These are phyloP conservation scores for Tillandsia fasciculata DNA, from an alignment of 176 grass and related monocot genomes.

Conservation along the genomic window DNA sequence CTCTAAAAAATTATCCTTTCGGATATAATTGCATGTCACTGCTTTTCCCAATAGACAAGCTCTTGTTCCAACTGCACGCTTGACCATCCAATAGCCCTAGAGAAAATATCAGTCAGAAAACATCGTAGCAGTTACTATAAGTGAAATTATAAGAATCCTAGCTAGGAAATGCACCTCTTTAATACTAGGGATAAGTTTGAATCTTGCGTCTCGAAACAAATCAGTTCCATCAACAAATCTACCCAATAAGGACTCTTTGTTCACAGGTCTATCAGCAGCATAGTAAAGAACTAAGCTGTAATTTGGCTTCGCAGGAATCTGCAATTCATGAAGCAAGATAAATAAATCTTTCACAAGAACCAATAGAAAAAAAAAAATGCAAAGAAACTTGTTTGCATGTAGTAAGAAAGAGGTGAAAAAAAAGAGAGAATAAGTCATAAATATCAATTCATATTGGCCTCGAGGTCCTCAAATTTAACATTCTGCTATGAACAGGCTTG, in stretches of 20 bases:
- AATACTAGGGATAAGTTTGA: constrained; percentile 98
- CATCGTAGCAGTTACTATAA: background rate
- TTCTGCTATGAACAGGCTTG: background rate
- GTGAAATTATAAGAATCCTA: constrained; percentile 16
- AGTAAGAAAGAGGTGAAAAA: background rate
- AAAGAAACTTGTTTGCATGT: background rate
- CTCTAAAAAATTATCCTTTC: constrained; percentile 91
- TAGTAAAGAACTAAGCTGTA: constrained; percentile 91
- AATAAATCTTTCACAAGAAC: constrained; percentile 3
- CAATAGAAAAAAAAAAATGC: background rate
- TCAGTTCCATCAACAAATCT: constrained; percentile 87
- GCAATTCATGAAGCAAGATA: constrained; percentile 25
- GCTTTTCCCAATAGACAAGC: constrained; percentile 96
- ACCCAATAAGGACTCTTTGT: constrained; percentile 71
- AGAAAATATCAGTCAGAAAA: background rate
- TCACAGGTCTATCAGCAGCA: constrained; percentile 61
- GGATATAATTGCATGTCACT: constrained; percentile 89
- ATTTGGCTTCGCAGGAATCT: constrained; percentile 94
- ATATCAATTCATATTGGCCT: background rate
- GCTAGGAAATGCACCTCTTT: constrained; percentile 54
- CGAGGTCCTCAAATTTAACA: background rate
- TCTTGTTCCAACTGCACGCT: constrained; percentile 91
- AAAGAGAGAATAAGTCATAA: background rate
- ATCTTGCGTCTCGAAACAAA: constrained; percentile 76
- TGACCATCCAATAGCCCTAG: constrained; percentile 99